phyloP scores from a whole-genome alignment of 2,329 filamentous ascomycete species.

The Colletotrichum sp. region DNA sequence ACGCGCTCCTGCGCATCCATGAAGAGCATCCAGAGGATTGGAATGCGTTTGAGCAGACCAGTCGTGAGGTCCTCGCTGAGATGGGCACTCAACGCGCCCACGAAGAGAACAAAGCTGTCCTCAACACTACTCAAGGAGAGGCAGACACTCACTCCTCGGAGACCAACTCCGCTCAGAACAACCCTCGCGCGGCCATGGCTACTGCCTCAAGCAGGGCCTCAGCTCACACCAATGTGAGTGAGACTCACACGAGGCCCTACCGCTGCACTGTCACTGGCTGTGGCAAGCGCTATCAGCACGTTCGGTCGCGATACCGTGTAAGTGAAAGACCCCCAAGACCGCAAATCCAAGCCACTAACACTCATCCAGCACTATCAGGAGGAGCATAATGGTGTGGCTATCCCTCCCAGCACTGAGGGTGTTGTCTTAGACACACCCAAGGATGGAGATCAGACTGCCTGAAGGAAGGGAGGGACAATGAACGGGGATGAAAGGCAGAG shows the following conservation, averaged over 20 bases:
- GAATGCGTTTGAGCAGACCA: not conserved
- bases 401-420: not conserved
- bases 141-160: not conserved
- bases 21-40: not conserved
- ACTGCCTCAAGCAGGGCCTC: not conserved
- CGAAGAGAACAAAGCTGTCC: not conserved
- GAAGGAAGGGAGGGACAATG: not conserved
- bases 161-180: not conserved
- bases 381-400: not conserved
- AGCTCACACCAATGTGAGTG: not conserved
- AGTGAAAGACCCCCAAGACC: not conserved
- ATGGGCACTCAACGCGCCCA: not conserved
- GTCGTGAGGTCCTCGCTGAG: not conserved
- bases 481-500: not conserved
- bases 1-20: not conserved
- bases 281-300: not conserved
- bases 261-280: not conserved
- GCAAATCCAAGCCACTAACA: fast-evolving
- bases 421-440: not conserved
- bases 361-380: not conserved
- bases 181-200: not conserved
- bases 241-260: not conserved
- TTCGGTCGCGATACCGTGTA: not conserved
- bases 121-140: not conserved
- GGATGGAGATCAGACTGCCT: not conserved